Evolutionary conservation across 2,329 filamentous ascomycete genomes (phyloP), one percentile per base, ranked within the genome.

Genomic region (Amauroascus verrucosus): DNA sequence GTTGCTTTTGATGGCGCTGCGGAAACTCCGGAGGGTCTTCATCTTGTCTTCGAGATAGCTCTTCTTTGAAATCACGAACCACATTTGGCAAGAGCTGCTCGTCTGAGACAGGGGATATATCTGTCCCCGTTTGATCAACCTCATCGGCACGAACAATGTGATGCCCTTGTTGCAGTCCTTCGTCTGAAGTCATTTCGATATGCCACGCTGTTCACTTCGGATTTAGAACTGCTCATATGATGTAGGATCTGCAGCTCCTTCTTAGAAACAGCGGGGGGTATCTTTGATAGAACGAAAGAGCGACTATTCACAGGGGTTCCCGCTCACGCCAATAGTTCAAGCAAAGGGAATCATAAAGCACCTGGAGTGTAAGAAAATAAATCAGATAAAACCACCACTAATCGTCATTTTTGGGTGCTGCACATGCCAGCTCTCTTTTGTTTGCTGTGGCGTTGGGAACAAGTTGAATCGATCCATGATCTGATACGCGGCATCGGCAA

Each of bases 61-160:
- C 57, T 38, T 16, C 64, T 37, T 67, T 64, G 43, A 72, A 59
- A 26, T 64, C 65, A 54, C 71, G 66, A 2, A 64, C 65, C 18
- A 72, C 64, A 53, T 70, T 65, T 49, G 70, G 67, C 66, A 72
- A 65, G 52, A 72, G 61, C 57, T 71, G 68, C 40, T 71, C 70
- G 54, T 72, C 70, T 20, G 71, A 65, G n/a, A 73, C 64, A 20
- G 72, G 63, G 3, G 66, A 67, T 38, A 76, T 75, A 55, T 74
- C 71, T 24, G 71, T 70, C 40, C 73, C 73, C 8, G 69, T 68
- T 56, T 74, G 70, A 54, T 76, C 74, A 22, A 76, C 67, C 57
- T 76, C 74, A 61, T 76, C 74, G 13, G 74, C 74, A 57, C 70
- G 73, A 37, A 76, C 71, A 51, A 76, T 68, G 46, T 71, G 67